Evolutionary conservation across 164 flowering plant species (phyloP), one percentile per base, ranked within the genome.

Genomic region (Chimonanthus salicifolius): DNA sequence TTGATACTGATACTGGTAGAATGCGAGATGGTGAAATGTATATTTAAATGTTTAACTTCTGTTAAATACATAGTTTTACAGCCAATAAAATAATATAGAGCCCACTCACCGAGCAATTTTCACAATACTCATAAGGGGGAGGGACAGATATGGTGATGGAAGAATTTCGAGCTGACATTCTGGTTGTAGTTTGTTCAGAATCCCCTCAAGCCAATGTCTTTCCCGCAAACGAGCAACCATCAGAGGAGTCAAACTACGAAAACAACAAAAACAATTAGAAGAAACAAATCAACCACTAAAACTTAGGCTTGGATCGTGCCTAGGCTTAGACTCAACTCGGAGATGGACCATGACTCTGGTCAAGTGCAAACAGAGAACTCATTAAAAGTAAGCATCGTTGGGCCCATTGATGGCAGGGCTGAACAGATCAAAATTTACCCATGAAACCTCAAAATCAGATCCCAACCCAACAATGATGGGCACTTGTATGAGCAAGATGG

Each of bases 161-260:
- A 90, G 88, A 80, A 93, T 93, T 47, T 73, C 21, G 21, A 20
- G 21, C 21, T 20, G 21, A 20, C 21, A 20, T 20, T 20, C 21
- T 20, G 21, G 21, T 20, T 20, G 21, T 20, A 20, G 21, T 20
- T 20, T 20, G 21, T 20, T 20, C 21, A 20, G 21, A 20, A 20
- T 20, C 21, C 21, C 21, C 21, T 20, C 99, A 75, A 95, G 92
- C 96, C 98, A 92, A 84, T 88, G 97, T 7, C 98, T 94, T 4
- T 94, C 94, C 98, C 98, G 92, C 88, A 93, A 88, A 70, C 89
- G 85, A 10, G 98, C 99, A 84, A 95, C 90, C 81, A 93, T 94
- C 74, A 85, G 78, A 71, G 99, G 99, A 62, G 93, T 86, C 99
- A 98, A 93, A 80, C 98, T 95, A 85, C 69, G 47, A 82, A 45